phyloP scores from a whole-genome alignment of 2,329 filamentous ascomycete species.

The Triangularia setosa region DNA sequence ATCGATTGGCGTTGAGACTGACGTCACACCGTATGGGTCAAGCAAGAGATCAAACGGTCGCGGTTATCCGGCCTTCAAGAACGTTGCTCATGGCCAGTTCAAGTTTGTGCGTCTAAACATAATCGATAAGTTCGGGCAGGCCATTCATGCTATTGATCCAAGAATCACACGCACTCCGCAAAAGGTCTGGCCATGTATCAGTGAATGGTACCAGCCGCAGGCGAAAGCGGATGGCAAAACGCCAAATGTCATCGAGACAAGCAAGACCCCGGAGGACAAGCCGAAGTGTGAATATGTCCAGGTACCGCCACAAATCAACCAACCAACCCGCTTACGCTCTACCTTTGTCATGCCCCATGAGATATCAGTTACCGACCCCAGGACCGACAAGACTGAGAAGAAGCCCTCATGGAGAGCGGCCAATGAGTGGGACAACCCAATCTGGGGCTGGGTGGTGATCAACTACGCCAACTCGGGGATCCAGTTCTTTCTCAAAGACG shows the following conservation, averaged over 20 bases:
- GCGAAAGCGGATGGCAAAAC: too few relatives aligned
- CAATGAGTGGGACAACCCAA: constrained; percentile 38
- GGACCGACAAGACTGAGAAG: too few relatives aligned
- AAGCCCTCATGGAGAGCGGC: constrained; percentile 20
- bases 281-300: constrained; percentile 34
- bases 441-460: constrained; percentile 40
- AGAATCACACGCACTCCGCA: too few relatives aligned
- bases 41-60: too few relatives aligned
- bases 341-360: too few relatives aligned
- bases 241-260: not conserved
- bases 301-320: constrained; percentile 40
- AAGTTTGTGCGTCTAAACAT: constrained; percentile 44
- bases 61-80: constrained; percentile 35
- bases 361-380: not conserved
- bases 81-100: constrained; percentile 46
- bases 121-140: constrained; percentile 48
- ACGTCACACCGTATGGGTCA: too few relatives aligned
- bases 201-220: not conserved
- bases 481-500: constrained; percentile 40
- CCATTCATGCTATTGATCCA: constrained; percentile 33
- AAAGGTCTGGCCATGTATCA: not conserved
- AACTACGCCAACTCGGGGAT: constrained; percentile 40
- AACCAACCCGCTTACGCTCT: constrained; percentile 35
- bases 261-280: not conserved
- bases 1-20: too few relatives aligned